Evolutionary conservation across 176 grass and related monocot species (phyloP), one percentile per base, ranked within the genome.

Genomic region (maize (Zea mays)): DNA sequence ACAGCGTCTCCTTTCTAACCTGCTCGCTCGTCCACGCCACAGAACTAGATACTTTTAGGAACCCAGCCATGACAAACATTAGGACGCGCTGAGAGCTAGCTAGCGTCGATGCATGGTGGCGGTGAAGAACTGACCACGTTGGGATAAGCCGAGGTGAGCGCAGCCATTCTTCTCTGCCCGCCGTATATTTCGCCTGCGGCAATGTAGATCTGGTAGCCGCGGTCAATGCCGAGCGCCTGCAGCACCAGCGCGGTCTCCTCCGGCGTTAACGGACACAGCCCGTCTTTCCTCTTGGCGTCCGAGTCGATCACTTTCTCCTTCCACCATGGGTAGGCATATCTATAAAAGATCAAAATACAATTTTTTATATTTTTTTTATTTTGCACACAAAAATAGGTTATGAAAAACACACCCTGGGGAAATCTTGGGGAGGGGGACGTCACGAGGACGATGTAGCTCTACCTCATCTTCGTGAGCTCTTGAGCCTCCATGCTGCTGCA

Each of bases 301-400:
- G 94, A 97, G 82, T 92, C 76, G 3, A 97, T 94, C 76, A 94
- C 89, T 83, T 97, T 97, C 77, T 97, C 94, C 84, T 97, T 97
- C 94, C 94, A 97, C 94, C 94, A 97, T 54, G 91, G 94, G 85
- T 97, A 97, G 62, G 89, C 91, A 27, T 27, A 27, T 27, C 27
- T 27, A 27, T 27, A 27, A 27, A 27, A 27, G 27, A 27, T 27
- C 27, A 27, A 27, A 27, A 27, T 27, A 27, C 27, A 27, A 27
- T 27, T 27, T 27, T 27, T 27, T 27, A n/a, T n/a, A 48, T n/a
- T 72, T 71, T 85, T 50, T 83, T 43, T 27, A 27, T 27, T 27
- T 27, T 27, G 27, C 27, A 27, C 27, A 27, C 27, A 27, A 75
- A 11, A 40, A 44, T 11, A 33, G 27, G 37, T 57, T 21, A 15